These are phyloP conservation scores for Aspergillus eucalypticola DNA, from an alignment of 2,329 filamentous ascomycete species.

Conservation along the genomic window DNA sequence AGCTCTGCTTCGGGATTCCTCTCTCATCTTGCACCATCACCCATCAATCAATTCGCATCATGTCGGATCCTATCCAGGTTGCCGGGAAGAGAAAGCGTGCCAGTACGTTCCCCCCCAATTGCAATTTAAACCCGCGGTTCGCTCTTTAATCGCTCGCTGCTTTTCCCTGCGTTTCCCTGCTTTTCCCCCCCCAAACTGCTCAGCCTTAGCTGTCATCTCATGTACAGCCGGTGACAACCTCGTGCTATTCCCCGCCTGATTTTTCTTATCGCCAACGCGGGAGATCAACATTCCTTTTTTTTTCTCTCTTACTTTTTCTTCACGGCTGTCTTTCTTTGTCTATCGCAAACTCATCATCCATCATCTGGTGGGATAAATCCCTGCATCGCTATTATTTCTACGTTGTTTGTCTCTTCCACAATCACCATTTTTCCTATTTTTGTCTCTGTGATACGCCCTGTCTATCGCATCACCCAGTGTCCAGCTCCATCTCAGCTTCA, in stretches of 20 bases:
- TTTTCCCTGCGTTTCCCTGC: neutral
- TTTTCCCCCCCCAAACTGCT: neutral
- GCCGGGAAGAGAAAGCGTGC: slow-evolving; percentile 43
- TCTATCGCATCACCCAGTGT: neutral
- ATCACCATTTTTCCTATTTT: neutral
- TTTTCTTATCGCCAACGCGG: neutral
- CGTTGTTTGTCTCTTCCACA: too few relatives aligned
- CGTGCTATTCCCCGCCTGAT: neutral
- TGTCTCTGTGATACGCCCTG: neutral
- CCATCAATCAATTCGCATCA: slow-evolving; percentile 21
- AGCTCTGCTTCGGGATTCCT: neutral
- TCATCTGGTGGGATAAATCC: neutral
- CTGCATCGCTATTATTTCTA: neutral
- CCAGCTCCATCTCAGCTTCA: neutral
- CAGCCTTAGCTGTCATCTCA: too few relatives aligned
- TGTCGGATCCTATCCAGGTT: slow-evolving; percentile 35
- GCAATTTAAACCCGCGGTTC: neutral
- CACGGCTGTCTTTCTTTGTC: neutral
- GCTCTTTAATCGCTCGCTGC: neutral
- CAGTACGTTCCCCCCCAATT: slow-evolving; percentile 32
- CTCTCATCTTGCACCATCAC: neutral
- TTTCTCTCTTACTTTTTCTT: neutral
- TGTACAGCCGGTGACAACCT: neutral
- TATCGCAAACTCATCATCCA: too few relatives aligned
- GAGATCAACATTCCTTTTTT: slow-evolving; percentile 3